Conservation (phyloP, 495 filamentous ascomycete species). For the Penicillium steckii region DNA sequence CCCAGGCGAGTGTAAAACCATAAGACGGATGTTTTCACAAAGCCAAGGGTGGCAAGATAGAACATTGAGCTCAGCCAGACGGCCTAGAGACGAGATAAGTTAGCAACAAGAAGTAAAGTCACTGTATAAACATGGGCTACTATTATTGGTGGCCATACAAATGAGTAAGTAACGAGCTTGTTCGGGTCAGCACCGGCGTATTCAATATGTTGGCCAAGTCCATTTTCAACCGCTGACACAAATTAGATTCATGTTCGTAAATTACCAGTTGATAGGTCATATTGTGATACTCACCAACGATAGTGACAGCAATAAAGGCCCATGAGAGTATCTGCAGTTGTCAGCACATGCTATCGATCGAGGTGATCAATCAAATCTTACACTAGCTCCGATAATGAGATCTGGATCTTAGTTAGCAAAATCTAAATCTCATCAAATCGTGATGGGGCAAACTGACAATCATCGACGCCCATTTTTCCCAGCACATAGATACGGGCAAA, state of each 20-base stretch:
- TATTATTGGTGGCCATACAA: conserved; percentile 17
- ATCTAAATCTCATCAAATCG: neutral
- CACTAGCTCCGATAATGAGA: conserved; percentile 36
- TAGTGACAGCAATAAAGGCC: conserved; percentile 35
- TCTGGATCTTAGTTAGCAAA: conserved; percentile 16
- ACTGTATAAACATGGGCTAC: no score
- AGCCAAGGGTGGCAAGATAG: conserved; percentile 39
- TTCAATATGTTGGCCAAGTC: conserved; percentile 30
- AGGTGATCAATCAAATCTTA: conserved; percentile 14
- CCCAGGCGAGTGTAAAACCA: conserved; percentile 42
- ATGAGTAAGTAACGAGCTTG: conserved; percentile 26
- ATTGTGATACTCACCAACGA: conserved; percentile 28
- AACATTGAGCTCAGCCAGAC: conserved; percentile 46
- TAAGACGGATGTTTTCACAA: conserved; percentile 40
- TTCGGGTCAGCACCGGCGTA: conserved; percentile 22
- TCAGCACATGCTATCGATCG: conserved; percentile 3
- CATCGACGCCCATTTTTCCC: conserved; percentile 34
- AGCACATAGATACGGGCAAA: conserved; percentile 37
- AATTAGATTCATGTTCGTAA: conserved; percentile 5
- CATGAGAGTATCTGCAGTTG: conserved; percentile 30
- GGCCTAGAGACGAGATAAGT: conserved; percentile 12
- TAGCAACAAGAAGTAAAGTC: neutral
- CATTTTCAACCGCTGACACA: conserved; percentile 30
- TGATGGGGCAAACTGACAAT: conserved; percentile 27
- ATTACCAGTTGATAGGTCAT: neutral